Base-by-base conservation (phyloP, 495 filamentous ascomycete genomes). In the Chaetomium cochliodes region DNA sequence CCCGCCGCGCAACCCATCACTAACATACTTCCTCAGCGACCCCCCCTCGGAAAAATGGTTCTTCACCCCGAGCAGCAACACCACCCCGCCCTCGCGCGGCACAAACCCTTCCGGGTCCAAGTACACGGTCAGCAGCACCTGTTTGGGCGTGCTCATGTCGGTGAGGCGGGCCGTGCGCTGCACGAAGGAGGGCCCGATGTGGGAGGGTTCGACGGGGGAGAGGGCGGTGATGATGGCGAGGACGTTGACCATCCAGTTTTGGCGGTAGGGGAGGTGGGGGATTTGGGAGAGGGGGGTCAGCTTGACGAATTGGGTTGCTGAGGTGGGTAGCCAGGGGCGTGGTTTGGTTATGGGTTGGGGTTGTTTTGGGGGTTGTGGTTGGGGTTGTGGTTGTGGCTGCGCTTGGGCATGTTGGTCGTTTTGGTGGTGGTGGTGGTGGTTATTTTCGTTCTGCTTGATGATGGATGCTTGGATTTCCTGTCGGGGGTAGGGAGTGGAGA, bases 181-280 rank as follows among this genome's bases (percentile, higher is more conserved):
- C 4, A 50, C 71, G 60, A 71, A 70, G 0, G 80, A 77, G 0
- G 79, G 78, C 2, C 76, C 70, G 11, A 67, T 57, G 20, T 72
- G 65, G 0, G 72, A 78, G 3, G 78, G 72, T 60, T 80, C 74
- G 26, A 79, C 65, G 6, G 67, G 67, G 3, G 76, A 79, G 9
- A 82, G 65, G 5, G 76, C 76, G 3, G 70, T 72, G 5, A 82
- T 65, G 5, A 82, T 71, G 41, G 74, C 76, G 11, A 82, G 70
- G 12, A 80, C 74, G 63, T 81, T 81, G 68, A 79, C 64, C 65
- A 76, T 78, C 76, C 77, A 82, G 63, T 82, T 83, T 65, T 82
- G 81, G 51, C 78, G 76, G 73, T 78, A 80, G 1, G 76, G 79
- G 12, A 82, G 72, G 58, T 74, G 68, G 1, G 80, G 78, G 44